Conservation (phyloP, 83 land plant species). For the Picea abies region DNA sequence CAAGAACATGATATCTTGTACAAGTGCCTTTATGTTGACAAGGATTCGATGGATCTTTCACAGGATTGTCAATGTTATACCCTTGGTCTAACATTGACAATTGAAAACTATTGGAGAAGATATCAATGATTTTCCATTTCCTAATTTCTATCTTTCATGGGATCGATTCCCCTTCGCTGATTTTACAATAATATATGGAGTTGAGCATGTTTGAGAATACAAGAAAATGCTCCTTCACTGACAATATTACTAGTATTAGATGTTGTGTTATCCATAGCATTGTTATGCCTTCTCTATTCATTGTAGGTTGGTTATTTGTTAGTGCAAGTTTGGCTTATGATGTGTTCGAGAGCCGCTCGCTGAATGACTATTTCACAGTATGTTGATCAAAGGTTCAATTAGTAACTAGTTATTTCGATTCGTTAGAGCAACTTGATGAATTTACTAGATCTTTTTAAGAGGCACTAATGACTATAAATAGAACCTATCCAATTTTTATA, state of each 20-base stretch:
- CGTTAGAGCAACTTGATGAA: background rate
- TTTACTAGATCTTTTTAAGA: constrained; percentile 1
- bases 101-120: too few relatives aligned
- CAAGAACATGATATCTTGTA: too few relatives aligned
- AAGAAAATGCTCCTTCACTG: constrained; percentile 11
- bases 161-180: too few relatives aligned
- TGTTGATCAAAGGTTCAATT: background rate
- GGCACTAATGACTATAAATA: background rate
- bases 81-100: too few relatives aligned
- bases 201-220: constrained; percentile 3
- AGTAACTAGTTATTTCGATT: background rate
- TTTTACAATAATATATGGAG: background rate
- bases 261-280: constrained; percentile 20
- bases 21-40: too few relatives aligned
- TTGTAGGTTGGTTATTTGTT: constrained; percentile 12
- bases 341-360: background rate
- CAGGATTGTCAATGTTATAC: too few relatives aligned
- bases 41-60: too few relatives aligned
- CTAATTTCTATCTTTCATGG: too few relatives aligned
- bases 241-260: constrained; percentile 19
- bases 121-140: too few relatives aligned
- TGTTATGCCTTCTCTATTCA: constrained; percentile 18
- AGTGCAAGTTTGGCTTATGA: constrained; percentile 7
- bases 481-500: background rate
- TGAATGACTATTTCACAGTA: background rate